Conservation (phyloP, 2,329 filamentous ascomycete genomes). For the Fusarium staphyleae region DNA sequence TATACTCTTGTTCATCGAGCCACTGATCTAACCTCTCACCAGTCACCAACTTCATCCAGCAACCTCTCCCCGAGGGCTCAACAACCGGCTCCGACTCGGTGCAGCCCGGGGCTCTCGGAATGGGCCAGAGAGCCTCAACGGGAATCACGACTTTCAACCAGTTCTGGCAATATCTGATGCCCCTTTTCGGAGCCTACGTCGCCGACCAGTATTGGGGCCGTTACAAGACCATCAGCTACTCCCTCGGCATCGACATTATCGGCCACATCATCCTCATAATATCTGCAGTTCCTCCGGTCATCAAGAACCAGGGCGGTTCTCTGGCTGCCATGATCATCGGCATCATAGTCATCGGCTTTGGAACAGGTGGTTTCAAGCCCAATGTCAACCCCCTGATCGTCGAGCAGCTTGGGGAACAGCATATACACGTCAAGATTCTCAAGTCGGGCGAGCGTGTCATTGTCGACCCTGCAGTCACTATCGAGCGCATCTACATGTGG, state of each 20-base stretch:
- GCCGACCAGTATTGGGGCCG: conserved; percentile 69
- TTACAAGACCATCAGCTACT: conserved; percentile 71
- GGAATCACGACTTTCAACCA: conserved; percentile 57
- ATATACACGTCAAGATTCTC: conserved; percentile 59
- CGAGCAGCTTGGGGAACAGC: conserved; percentile 68
- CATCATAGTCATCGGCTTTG: conserved; percentile 59
- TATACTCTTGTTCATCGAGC: background rate
- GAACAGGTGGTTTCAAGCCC: conserved; percentile 78
- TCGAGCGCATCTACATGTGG: conserved; percentile 69
- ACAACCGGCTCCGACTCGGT: conserved; percentile 57
- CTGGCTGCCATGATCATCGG: conserved; percentile 71
- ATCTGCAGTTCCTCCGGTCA: conserved; percentile 69
- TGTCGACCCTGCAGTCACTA: conserved; percentile 68
- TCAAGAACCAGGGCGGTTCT: conserved; percentile 61
- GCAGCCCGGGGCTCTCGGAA: conserved; percentile 62
- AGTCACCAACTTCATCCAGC: conserved; percentile 69
- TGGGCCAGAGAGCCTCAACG: conserved; percentile 61
- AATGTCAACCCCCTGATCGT: conserved; percentile 74
- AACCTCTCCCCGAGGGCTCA: conserved; percentile 62
- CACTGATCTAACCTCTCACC: background rate
- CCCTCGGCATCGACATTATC: conserved; percentile 67
- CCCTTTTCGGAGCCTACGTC: conserved; percentile 60
- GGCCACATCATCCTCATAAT: conserved; percentile 72
- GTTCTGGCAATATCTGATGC: conserved; percentile 68
- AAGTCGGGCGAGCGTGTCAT: conserved; percentile 67